These are phyloP conservation scores for Rhodotorula sp. DNA, from an alignment of 1,284 basidiomycete species.

Conservation along the genomic window DNA sequence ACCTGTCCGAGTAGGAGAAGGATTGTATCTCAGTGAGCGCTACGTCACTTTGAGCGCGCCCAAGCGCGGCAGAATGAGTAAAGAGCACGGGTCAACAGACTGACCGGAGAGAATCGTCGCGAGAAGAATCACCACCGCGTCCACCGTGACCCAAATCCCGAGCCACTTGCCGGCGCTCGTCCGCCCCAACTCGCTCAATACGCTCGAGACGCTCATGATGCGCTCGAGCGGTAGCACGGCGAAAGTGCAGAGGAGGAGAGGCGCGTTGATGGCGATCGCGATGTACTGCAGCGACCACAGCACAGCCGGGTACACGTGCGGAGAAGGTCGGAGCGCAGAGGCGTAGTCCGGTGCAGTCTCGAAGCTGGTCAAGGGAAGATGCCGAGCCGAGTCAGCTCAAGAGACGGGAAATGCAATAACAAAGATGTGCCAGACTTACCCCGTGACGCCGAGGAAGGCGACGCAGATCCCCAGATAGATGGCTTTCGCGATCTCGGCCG, in stretches of 20 bases:
- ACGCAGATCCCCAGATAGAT: slow-evolving; percentile 65
- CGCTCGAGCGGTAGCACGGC: slow-evolving; percentile 59
- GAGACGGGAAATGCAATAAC: background rate
- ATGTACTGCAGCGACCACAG: slow-evolving; percentile 64
- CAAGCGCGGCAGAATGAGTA: background rate
- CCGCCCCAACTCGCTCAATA: slow-evolving; percentile 62
- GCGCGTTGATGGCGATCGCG: slow-evolving; percentile 58
- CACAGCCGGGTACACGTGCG: slow-evolving; percentile 58
- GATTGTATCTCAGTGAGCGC: background rate
- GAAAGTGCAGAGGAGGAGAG: slow-evolving; percentile 60
- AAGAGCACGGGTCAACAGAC: slow-evolving; percentile 41
- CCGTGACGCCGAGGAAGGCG: slow-evolving; percentile 66
- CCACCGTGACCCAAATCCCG: slow-evolving; percentile 60
- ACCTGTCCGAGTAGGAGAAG: background rate
- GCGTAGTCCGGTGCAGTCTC: slow-evolving; percentile 60
- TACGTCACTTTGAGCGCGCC: background rate
- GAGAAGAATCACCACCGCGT: slow-evolving; percentile 64
- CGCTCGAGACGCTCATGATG: slow-evolving; percentile 52
- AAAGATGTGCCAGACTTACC: slow-evolving; percentile 48
- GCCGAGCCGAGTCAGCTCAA: too few relatives aligned
- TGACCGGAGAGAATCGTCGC: slow-evolving; percentile 66
- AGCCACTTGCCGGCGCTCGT: slow-evolving; percentile 62
- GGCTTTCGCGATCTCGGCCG: slow-evolving; percentile 51
- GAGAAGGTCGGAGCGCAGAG: slow-evolving; percentile 55
- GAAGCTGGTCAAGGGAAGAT: slow-evolving; percentile 50